Evolutionary conservation across 805 yeast genomes (phyloP).

Genomic region (Zygotorulaspora chibaensis): DNA sequence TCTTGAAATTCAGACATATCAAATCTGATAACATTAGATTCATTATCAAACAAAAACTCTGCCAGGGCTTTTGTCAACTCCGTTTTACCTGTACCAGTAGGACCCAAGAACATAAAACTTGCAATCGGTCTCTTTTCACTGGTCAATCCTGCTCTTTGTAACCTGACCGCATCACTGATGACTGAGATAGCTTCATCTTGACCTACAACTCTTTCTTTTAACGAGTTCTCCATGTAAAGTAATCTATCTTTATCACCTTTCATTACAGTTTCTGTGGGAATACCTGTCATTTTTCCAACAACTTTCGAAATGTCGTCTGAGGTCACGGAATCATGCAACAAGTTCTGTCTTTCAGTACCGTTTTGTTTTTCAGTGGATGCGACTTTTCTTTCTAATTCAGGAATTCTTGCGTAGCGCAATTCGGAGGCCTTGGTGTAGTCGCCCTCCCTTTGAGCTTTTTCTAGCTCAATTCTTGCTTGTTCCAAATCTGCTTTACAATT

Average conservation of each 20-base stretch:
- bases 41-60: constrained; percentile 86
- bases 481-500: constrained; percentile 78
- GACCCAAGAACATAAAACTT: constrained; percentile 93
- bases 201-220: constrained; percentile 80
- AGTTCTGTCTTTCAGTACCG: constrained; percentile 28
- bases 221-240: constrained; percentile 76
- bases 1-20: constrained; percentile 99
- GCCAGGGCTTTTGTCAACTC: constrained; percentile 92
- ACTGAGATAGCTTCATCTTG: constrained; percentile 93
- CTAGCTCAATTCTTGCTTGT: constrained; percentile 76
- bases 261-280: constrained; percentile 85
- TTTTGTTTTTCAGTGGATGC: constrained; percentile 41
- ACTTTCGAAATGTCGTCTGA: constrained; percentile 92
- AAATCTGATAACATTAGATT: constrained; percentile 78
- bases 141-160: constrained; percentile 95
- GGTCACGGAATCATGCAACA: constrained; percentile 80
- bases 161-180: constrained; percentile 88
- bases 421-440: constrained; percentile 86
- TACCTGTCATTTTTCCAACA: constrained; percentile 91
- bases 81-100: constrained; percentile 98
- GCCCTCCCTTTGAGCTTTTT: constrained; percentile 76
- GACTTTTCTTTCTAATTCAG: constrained; percentile 64
- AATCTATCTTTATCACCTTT: constrained; percentile 92
- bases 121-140: constrained; percentile 94
- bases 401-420: constrained; percentile 81